phyloP scores from a whole-genome alignment of 352 stramenopile species.

The Globisporangium cederbergense region DNA sequence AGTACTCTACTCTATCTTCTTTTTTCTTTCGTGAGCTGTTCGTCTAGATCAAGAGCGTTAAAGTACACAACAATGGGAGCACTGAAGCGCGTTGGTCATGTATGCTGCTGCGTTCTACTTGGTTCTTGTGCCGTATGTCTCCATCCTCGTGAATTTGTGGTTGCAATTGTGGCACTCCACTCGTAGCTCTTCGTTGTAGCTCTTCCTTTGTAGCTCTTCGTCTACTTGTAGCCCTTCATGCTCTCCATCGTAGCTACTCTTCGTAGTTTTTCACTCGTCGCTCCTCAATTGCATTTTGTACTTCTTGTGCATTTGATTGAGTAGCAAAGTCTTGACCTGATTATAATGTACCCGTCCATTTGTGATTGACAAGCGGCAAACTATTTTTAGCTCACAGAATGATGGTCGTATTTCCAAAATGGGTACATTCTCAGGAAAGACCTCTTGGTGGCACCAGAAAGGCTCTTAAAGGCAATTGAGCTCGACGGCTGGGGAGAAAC shows the following conservation, averaged over 20 bases:
- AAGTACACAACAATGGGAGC: not conserved
- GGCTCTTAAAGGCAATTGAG: not conserved
- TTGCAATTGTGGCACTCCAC: not conserved
- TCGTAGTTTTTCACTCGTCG: not conserved
- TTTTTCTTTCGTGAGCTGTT: not conserved
- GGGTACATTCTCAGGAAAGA: not conserved
- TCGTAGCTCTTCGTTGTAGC: not conserved
- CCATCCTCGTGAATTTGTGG: not conserved
- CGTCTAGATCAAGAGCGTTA: not conserved
- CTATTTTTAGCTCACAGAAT: conserved; percentile 11
- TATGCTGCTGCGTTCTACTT: not conserved
- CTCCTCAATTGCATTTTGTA: not conserved
- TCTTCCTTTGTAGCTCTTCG: not conserved
- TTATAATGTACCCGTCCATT: not conserved
- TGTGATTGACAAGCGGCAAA: conserved; percentile 5
- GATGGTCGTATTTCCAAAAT: conserved; percentile 5
- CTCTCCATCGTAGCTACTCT: too few relatives aligned
- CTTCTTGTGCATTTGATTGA: not conserved
- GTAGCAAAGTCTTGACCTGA: not conserved
- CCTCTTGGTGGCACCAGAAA: not conserved
- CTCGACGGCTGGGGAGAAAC: not conserved
- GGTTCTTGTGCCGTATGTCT: not conserved
- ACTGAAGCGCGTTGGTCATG: not conserved
- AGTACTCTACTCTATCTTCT: not conserved
- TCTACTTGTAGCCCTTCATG: too few relatives aligned